A percentile compares a stretch with the other conserved stretches of the same genome.
Conservation (phyloP, 2,329 filamentous ascomycete species). For the Sclerotinia minor region DNA sequence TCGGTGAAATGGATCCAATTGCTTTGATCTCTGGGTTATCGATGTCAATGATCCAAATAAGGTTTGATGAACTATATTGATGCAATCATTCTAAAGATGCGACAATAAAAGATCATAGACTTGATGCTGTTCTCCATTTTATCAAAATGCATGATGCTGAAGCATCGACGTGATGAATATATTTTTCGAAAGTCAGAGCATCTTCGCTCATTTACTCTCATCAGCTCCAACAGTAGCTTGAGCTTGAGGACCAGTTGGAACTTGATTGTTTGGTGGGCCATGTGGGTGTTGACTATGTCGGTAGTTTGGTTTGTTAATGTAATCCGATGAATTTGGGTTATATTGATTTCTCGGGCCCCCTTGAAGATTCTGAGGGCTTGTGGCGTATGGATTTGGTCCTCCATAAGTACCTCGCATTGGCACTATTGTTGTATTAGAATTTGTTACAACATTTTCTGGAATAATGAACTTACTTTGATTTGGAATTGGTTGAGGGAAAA, state of each 20-base stretch:
- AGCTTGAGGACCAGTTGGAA: slow-evolving; percentile 43
- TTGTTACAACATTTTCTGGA: slow-evolving; percentile 36
- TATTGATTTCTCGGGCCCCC: slow-evolving; percentile 55
- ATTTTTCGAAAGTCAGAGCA: slow-evolving; percentile 26
- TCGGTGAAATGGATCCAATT: slow-evolving; percentile 26
- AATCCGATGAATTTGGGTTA: slow-evolving; percentile 52
- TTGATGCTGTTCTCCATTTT: slow-evolving; percentile 33
- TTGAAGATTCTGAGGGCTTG: slow-evolving; percentile 60
- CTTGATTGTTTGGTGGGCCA: slow-evolving; percentile 44
- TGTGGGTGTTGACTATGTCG: slow-evolving; percentile 45
- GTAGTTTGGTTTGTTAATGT: slow-evolving; percentile 55
- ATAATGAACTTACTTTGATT: slow-evolving; percentile 64
- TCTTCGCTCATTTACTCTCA: slow-evolving; percentile 49
- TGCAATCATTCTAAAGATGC: slow-evolving; percentile 39
- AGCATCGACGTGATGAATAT: slow-evolving; percentile 38
- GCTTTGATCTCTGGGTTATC: slow-evolving; percentile 30
- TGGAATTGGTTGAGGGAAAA: slow-evolving; percentile 68
- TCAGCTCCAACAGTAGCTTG: slow-evolving; percentile 46
- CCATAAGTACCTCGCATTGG: slow-evolving; percentile 62
- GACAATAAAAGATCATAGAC: slow-evolving; percentile 31
- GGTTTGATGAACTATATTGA: slow-evolving; percentile 35
- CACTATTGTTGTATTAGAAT: slow-evolving; percentile 50
- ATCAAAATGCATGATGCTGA: slow-evolving; percentile 37
- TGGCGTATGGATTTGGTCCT: slow-evolving; percentile 62
- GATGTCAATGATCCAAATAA: slow-evolving; percentile 34